phyloP scores from a whole-genome alignment of 352 stramenopile genomes.

The Phytophthora chlamydospora region DNA sequence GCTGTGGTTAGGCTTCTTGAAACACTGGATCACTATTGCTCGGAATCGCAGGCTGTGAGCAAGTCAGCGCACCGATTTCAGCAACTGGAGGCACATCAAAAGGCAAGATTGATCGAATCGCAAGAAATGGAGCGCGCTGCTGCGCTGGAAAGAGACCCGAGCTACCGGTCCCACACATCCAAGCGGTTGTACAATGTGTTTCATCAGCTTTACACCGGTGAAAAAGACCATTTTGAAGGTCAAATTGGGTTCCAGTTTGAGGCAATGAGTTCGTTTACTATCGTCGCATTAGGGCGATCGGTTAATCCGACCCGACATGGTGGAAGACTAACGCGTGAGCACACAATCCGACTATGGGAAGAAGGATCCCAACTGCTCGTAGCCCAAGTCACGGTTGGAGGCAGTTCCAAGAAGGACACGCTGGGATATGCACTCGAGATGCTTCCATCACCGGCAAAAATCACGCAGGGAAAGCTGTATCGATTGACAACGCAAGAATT shows the following conservation, averaged over 20 bases:
- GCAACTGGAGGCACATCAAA: slow-evolving; percentile 62
- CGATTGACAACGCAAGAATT: slow-evolving; percentile 88
- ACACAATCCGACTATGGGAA: slow-evolving; percentile 86
- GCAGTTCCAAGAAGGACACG: slow-evolving; percentile 67
- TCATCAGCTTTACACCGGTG: slow-evolving; percentile 86
- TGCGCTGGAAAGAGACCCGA: slow-evolving; percentile 52
- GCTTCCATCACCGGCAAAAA: slow-evolving; percentile 52
- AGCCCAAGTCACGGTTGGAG: slow-evolving; percentile 65
- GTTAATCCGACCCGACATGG: slow-evolving; percentile 74
- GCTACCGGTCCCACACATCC: slow-evolving; percentile 51
- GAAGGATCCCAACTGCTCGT: slow-evolving; percentile 76
- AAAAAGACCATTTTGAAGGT: slow-evolving; percentile 91
- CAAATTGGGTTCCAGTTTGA: slow-evolving; percentile 92
- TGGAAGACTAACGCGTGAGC: slow-evolving; percentile 68
- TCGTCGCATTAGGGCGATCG: slow-evolving; percentile 82
- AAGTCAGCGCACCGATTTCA: slow-evolving; percentile 71
- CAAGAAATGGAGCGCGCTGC: slow-evolving; percentile 71
- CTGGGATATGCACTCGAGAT: slow-evolving; percentile 82
- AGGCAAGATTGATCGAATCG: slow-evolving; percentile 63
- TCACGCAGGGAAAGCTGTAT: slow-evolving; percentile 88
- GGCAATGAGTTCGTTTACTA: slow-evolving; percentile 78
- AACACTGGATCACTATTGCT: slow-evolving; percentile 77
- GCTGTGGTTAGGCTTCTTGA: slow-evolving; percentile 67
- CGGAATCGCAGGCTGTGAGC: slow-evolving; percentile 61
- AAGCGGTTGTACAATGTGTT: slow-evolving; percentile 90